Conservation (phyloP, 495 filamentous ascomycete species). For the Astrothelium macrocarpum region DNA sequence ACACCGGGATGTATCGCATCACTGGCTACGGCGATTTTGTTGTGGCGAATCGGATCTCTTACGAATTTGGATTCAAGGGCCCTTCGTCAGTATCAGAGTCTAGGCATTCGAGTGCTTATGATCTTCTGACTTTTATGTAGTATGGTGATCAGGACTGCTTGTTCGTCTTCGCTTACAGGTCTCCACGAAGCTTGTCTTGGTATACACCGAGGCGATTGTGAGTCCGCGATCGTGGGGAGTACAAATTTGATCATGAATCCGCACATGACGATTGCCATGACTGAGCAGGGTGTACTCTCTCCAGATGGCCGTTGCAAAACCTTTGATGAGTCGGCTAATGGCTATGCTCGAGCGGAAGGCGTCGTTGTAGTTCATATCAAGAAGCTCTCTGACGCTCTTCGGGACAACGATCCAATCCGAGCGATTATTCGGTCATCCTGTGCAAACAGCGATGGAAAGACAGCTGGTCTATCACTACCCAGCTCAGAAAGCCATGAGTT, state of each 20-base stretch:
- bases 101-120: not conserved
- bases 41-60: constrained; percentile 16
- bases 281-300: not conserved
- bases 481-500: constrained; percentile 5
- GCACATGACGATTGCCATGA: not conserved
- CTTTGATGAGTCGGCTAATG: constrained; percentile 15
- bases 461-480: constrained; percentile 8
- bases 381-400: constrained; percentile 29
- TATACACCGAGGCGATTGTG: constrained; percentile 7
- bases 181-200: constrained; percentile 8
- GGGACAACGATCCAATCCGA: constrained; percentile 32
- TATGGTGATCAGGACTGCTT: constrained; percentile 34
- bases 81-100: constrained; percentile 5
- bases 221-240: not conserved
- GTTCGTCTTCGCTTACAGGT: constrained; percentile 31
- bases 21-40: constrained; percentile 9
- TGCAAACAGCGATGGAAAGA: constrained; percentile 12
- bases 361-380: constrained; percentile 32
- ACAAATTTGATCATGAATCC: not conserved
- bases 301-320: constrained; percentile 7
- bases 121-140: not conserved
- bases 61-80: constrained; percentile 12
- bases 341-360: constrained; percentile 36
- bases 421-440: constrained; percentile 17
- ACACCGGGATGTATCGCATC: constrained; percentile 2